A percentile compares a stretch with the other conserved stretches of the same genome.
These are phyloP conservation scores for Suillus subaureus DNA, from an alignment of 768 basidiomycete species.

Conservation along the genomic window DNA sequence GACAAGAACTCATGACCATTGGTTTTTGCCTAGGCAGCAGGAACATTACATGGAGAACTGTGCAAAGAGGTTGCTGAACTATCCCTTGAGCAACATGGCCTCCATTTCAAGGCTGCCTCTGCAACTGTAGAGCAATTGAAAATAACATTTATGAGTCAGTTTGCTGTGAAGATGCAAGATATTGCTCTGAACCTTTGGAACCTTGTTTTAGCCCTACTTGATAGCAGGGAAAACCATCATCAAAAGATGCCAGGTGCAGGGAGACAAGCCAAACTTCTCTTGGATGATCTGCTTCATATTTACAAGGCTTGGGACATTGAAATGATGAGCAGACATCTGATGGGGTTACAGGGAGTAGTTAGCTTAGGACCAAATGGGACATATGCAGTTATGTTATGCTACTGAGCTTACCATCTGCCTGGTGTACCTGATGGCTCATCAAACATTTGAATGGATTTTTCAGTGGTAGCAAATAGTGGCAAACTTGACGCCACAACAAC, in stretches of 20 bases:
- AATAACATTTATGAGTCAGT: background rate
- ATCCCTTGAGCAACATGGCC: background rate
- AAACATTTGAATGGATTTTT: background rate
- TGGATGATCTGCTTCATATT: conserved; percentile 3
- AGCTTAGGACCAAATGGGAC: background rate
- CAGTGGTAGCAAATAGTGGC: background rate
- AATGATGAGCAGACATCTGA: background rate
- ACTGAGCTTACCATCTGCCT: no score
- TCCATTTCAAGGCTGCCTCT: no score
- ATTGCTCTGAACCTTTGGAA: background rate
- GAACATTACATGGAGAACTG: background rate
- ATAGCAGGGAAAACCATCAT: no score
- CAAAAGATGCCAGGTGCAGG: conserved; percentile 2
- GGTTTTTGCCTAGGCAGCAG: background rate
- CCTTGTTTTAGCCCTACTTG: background rate
- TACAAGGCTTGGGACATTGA: background rate
- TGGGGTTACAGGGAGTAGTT: background rate
- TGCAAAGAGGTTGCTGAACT: background rate
- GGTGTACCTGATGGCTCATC: background rate
- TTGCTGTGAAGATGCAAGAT: background rate
- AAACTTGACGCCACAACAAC: background rate
- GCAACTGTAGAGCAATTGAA: background rate
- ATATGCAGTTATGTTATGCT: no score
- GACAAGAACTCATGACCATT: background rate
- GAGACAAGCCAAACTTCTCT: conserved; percentile 6